Evolutionary conservation across 2,329 filamentous ascomycete species (phyloP), one percentile per base, ranked within the genome.

Genomic region (Cercospora sesami): DNA sequence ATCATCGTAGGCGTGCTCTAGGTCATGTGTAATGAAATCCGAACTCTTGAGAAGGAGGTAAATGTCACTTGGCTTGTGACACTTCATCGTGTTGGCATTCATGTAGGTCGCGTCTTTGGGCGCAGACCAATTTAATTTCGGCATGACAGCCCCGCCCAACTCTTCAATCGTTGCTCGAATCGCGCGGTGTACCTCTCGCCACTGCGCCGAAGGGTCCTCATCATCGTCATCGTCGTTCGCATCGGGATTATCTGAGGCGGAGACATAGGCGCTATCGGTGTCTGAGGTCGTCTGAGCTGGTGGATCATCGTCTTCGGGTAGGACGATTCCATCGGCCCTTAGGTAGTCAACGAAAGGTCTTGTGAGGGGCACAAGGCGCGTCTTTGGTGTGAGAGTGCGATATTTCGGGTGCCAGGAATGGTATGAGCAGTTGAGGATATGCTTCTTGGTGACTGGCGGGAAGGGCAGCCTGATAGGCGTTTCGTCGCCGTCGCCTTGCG

Each of bases 91-190:
- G 80, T 99, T 99, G 78, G 86, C 81, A 80, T 89, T 80, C 79
- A 99, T 97, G 91, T 93, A 97, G 23, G 91, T 92, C 8, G 95
- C 95, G 78, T 99, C 95, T 79, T 97, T 97, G 4, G 95, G 95
- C 4, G 93, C 90, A 5, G 94, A 97, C 95, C 95, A 99, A 82
- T 98, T 98, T 58, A 99, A 83, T 80, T 99, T 99, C 0, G 95
- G 95, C 1, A 91, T 90, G 8, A 97, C 94, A 68, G 90, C 88
- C 68, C 94, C 94, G 16, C 92, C 94, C 0, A 98, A 86, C 74
- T 94, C 91, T 12, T 84, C 80, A 70, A 99, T 97, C 51, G 87
- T 91, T 26, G 87, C 83, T 78, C 90, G 90, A 78, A 99, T 93
- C 66, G 86, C 81, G 55, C 88, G 83, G 79, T 99, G 95, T 2